Evolutionary conservation across 1,284 basidiomycete species (phyloP), one percentile per base, ranked within the genome.

Genomic region (Ceratobasidium sp.): DNA sequence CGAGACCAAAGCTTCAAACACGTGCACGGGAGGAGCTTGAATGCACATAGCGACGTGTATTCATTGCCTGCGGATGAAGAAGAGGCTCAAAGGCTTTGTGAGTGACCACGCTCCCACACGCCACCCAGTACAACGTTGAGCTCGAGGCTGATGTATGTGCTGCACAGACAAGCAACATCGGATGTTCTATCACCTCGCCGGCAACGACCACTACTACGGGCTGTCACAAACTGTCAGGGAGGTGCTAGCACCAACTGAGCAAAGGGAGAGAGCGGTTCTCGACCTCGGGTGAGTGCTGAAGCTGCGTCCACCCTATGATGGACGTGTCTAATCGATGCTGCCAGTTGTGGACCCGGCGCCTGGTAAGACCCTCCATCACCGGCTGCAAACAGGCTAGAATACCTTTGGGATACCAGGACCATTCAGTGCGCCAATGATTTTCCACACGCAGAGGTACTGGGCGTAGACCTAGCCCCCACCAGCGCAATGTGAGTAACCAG

Each of bases 41-140:
- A 93, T 81, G 92, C 88, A 76, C 90, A 91, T 76, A 92, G 91
- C 0, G 90, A 93, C 61, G 86, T 92, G 3, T 93, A 93, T 80
- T 86, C 85, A 43, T 83, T 93, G 24, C 90, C 92, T 14, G 92
- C 90, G 29, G 92, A 93, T 77, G 88, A 89, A 8, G 90, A 92
- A 78, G 92, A 93, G 78, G 81, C 90, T 31, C 84, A 88, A 34
- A 86, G 92, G 71, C 85, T 92, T 11, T 69, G 66, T 69, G 41
- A 85, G 92, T 92, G 77, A 65, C 87, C 82, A 61, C 61, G 37
- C 34, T 19, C 74, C n/a, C 41, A 71, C 72, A 22, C 51, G 48
- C 24, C 46, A 43, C 51, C 56, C 34, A 51, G 53, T 53, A 27
- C 5, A 11, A 39, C 69, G 51, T 69, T 37, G 69, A 19, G 34